Conservation (phyloP, 1,284 basidiomycete genomes). For the Phylloporus sp. region DNA sequence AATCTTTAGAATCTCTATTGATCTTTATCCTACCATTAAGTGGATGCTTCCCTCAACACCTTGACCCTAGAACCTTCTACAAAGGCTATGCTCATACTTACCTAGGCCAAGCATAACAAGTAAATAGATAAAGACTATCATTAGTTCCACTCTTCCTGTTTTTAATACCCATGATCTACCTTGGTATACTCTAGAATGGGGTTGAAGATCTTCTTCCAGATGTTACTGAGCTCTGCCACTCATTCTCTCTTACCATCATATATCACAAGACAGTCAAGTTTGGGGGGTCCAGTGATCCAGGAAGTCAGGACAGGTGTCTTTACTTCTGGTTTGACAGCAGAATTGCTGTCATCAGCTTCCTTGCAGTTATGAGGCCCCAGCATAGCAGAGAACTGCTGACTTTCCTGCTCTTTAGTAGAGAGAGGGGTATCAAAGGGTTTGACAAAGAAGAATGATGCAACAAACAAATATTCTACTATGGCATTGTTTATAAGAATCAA, state of each 20-base stretch:
- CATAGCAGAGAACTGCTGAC: constrained; percentile 40
- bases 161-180: constrained; percentile 43
- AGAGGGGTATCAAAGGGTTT: constrained; percentile 37
- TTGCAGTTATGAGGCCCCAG: constrained; percentile 25
- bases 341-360: constrained; percentile 33
- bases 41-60: no score
- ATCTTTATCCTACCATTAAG: no score
- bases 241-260: constrained; percentile 63
- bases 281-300: constrained; percentile 8
- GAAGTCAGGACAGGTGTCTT: constrained; percentile 22
- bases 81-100: no score
- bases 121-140: no score
- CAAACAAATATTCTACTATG: constrained; percentile 87
- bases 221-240: constrained; percentile 52
- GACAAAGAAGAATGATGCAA: constrained; percentile 78
- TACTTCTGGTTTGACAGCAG: constrained; percentile 47
- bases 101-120: no score
- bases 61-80: no score
- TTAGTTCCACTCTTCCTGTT: no score
- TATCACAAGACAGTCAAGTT: constrained; percentile 32
- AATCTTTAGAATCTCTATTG: no score
- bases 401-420: constrained; percentile 41
- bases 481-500: constrained; percentile 94
- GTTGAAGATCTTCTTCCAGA: constrained; percentile 93
- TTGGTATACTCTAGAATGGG: constrained; percentile 85